A percentile compares a stretch with the other conserved stretches of the same genome.
These are phyloP conservation scores for Diaporthe humulicola DNA, from an alignment of 2,329 filamentous ascomycete genomes.

Conservation along the genomic window DNA sequence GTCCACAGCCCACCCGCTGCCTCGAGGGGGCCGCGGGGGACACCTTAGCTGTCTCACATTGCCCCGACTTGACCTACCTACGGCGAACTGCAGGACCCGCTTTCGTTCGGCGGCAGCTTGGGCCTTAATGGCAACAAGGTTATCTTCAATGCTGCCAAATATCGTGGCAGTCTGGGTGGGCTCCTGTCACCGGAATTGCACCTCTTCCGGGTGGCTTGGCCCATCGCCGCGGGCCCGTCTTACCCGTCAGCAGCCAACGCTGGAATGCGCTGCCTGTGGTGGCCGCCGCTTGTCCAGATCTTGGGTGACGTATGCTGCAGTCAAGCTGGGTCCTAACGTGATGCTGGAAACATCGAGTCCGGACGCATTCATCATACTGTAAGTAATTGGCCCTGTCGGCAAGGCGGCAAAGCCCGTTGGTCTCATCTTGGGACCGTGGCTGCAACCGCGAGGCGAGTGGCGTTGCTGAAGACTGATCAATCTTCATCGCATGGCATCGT, in stretches of 20 bases:
- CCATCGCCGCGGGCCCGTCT: slow-evolving; percentile 8
- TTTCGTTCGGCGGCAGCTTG: slow-evolving; percentile 16
- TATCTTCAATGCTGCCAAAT: slow-evolving; percentile 21
- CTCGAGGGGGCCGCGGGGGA: background rate
- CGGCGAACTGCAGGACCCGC: slow-evolving; percentile 13
- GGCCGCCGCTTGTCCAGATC: background rate
- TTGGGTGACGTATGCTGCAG: background rate
- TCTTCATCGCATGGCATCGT: slow-evolving; percentile 24
- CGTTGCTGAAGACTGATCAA: background rate
- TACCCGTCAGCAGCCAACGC: background rate
- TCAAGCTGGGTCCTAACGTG: background rate
- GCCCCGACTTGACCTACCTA: background rate
- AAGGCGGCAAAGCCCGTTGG: slow-evolving; percentile 9
- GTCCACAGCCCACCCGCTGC: background rate
- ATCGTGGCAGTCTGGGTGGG: slow-evolving; percentile 20
- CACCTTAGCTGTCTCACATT: slow-evolving; percentile 11
- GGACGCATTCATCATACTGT: background rate
- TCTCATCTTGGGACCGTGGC: background rate
- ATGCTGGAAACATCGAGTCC: background rate
- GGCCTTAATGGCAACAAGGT: slow-evolving; percentile 32
- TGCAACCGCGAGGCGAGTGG: background rate
- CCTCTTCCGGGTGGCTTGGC: slow-evolving; percentile 23
- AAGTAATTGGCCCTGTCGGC: background rate
- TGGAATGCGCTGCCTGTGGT: background rate
- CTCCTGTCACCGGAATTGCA: slow-evolving; percentile 28